A percentile compares a stretch with the other conserved stretches of the same genome.
These are phyloP conservation scores for Xylariaceae sp. DNA, from an alignment of 2,329 filamentous ascomycete species.

Conservation along the genomic window DNA sequence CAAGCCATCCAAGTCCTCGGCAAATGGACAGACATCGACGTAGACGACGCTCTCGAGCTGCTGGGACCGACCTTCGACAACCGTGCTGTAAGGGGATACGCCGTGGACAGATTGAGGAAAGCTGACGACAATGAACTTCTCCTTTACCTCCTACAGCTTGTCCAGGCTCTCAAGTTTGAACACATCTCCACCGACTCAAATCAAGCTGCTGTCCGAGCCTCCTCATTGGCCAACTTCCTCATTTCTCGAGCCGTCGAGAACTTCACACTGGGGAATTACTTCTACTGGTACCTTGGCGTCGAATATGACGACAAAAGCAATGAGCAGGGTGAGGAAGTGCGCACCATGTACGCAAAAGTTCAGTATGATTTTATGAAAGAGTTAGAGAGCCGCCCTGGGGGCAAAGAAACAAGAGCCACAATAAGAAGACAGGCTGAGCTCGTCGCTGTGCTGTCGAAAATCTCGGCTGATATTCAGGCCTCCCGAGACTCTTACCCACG, in stretches of 20 bases:
- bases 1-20: conserved; percentile 85
- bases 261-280: conserved; percentile 85
- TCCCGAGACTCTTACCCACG: conserved; percentile 70
- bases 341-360: conserved; percentile 84
- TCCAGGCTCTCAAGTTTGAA: conserved; percentile 94
- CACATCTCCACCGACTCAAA: conserved; percentile 59
- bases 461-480: conserved; percentile 81
- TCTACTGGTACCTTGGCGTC: conserved; percentile 98
- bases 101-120: conserved; percentile 85
- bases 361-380: conserved; percentile 95
- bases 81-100: conserved; percentile 80
- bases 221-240: conserved; percentile 82
- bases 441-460: conserved; percentile 77
- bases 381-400: conserved; percentile 64
- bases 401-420: conserved; percentile 66
- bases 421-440: conserved; percentile 85
- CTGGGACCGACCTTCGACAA: conserved; percentile 91
- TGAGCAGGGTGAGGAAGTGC: conserved; percentile 67
- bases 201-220: conserved; percentile 59
- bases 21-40: conserved; percentile 94
- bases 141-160: conserved; percentile 85
- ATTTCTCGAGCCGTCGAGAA: conserved; percentile 84
- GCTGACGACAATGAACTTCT: conserved; percentile 88
- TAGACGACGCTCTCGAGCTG: conserved; percentile 92
- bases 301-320: conserved; percentile 83